Base-by-base conservation (phyloP, 1,139 yeast species). In the Yamadazyma aaseri region DNA sequence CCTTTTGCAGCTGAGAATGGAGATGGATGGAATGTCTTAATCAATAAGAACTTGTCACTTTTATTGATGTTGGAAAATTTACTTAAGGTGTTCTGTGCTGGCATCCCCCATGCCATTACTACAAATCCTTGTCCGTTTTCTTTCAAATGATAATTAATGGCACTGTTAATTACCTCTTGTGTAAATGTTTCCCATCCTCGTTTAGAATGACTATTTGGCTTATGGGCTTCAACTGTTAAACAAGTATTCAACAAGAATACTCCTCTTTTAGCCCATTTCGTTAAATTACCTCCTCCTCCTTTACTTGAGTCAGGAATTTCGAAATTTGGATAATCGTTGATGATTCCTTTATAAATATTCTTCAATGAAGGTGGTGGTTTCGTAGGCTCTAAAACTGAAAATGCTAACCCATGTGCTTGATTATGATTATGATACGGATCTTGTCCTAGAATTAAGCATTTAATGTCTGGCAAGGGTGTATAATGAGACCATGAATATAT, bases 331-430 rank as follows among this genome's bases (percentile, higher is more conserved):
- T 80, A 92, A 55, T 89, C 95, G 22, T 66, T 71, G 34, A 71
- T 63, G 12, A 92, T 60, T 10, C 87, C 81, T 53, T 89, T 92
- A 66, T 83, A 94, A 38, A 92, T 94, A 53, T 92, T 92, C 35
- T 78, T 70, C 43, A 92, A 66, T 2, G 97, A 87, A 1, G 99
- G 98, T 2, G 99, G 99, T 0, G 95, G 76, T 1, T 87, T 81
- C 1, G 76, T 70, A 3, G 96, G 96, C 21, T 86, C 83, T 32
- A 79, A 70, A 2, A 92, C 98, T 9, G 95, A 84, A 50, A 92
- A 92, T 4, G 98, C 97, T 18, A 92, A 65, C 0, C 99, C 99
- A 52, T 92, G 98, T 0, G 99, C 99, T 56, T 92, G 98, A 51
- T 86, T 85, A 47, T 60, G 61, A 53, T 89, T 89, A 57, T 94